Evolutionary conservation across 2,329 filamentous ascomycete genomes (phyloP), one percentile per base, ranked within the genome.

Genomic region (Ceratocystis albifundus): DNA sequence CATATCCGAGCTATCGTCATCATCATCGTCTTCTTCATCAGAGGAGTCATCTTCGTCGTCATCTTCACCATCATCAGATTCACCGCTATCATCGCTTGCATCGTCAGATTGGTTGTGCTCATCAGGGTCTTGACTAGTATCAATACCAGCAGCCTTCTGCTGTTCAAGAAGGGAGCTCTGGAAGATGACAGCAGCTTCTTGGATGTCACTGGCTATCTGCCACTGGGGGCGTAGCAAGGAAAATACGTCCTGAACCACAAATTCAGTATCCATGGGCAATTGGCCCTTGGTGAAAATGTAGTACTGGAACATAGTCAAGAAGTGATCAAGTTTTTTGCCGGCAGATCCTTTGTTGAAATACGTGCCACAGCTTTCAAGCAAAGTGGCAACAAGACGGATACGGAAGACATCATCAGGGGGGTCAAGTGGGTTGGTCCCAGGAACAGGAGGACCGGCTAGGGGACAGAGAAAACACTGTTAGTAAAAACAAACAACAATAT

Each of bases 291-390:
- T 91, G 72, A 88, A 86, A 70, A 97, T 88, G 76, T 99, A 99
- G 75, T 96, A 97, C 83, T 89, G 92, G 72, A 99, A 90, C 76
- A 97, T 97, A 0, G 88, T 93, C 68, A 99, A 80, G 76, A 97
- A 99, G 75, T 96, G 97, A 73, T 99, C 94, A 8, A 99, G 82
- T 77, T 97, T 99, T 80, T 97, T 97, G 75, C 92, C 95, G 1
- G 92, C 89, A 55, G 88, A 86, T 6, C 95, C 94, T 71, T 93
- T 88, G 75, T 94, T 94, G 72, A 96, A 99, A 77, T 93, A 99
- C 75, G 95, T 88, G 65, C 95, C 94, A 70, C 93, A 97, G 0
- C 92, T 96, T 76, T 99, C 95, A 3, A 99, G 82, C 62, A 99
- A 80, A 15, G 88, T 95, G 70, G 91, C 89, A 36, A 95, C 87